Percentiles rank a stretch among this genome's conserved stretches.
Evolutionary conservation across 495 filamentous ascomycete genomes (phyloP).

Genomic region (Talaromyces proteolyticus): DNA sequence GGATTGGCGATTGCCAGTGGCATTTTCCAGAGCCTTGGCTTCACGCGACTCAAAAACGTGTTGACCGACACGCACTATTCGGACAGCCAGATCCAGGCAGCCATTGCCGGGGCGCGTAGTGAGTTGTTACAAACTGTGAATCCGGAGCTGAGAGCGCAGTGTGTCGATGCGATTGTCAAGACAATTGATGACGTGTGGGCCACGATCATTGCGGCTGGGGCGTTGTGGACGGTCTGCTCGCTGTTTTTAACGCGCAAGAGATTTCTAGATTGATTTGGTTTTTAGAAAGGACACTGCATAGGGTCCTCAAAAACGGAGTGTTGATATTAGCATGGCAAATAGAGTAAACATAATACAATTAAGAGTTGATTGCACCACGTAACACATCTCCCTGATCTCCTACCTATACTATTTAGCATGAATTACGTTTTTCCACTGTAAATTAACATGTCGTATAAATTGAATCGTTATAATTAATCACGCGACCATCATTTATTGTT

Average conservation of each 20-base stretch:
- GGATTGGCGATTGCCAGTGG: conserved; percentile 2
- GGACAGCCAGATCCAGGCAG: conserved; percentile 3
- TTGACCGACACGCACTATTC: not conserved
- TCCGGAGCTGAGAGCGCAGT: not conserved
- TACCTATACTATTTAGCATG: too few species aligned
- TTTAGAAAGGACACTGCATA: too few species aligned
- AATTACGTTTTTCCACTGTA: too few species aligned
- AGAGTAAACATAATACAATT: not conserved
- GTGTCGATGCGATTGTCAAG: conserved; percentile 4
- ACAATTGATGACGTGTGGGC: conserved; percentile 5
- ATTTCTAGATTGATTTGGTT: not conserved
- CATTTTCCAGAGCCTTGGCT: not conserved
- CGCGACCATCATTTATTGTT: not conserved
- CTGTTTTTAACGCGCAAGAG: not conserved
- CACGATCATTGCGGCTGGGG: conserved; percentile 7
- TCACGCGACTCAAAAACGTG: conserved; percentile 1
- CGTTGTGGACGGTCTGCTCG: not conserved
- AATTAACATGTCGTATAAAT: too few species aligned
- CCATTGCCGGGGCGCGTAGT: conserved; percentile 5
- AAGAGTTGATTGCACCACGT: not conserved
- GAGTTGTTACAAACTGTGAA: conserved; percentile 1
- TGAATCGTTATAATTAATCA: not conserved
- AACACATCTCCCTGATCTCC: too few species aligned
- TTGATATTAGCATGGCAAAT: not conserved
- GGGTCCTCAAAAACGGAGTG: not conserved